Evolutionary conservation across 331 rosid genomes (phyloP).

Genomic region (Malus hybrid): DNA sequence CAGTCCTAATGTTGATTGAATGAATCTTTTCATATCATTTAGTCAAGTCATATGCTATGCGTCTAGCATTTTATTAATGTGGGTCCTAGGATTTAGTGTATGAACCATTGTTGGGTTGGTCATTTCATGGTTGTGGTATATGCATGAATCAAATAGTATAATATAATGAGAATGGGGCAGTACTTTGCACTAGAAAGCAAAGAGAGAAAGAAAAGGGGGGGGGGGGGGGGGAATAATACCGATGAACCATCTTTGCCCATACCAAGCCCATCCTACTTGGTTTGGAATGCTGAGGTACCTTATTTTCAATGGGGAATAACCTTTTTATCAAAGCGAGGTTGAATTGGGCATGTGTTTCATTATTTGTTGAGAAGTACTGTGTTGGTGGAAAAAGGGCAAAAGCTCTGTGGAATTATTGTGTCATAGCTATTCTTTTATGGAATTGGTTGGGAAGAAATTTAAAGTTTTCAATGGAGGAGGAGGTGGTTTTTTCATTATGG

Average conservation of each 20-base stretch:
- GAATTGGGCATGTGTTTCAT: neutral
- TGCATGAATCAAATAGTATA: neutral
- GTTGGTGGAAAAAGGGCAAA: neutral
- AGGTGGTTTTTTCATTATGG: neutral
- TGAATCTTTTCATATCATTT: neutral
- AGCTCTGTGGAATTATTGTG: neutral
- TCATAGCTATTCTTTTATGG: neutral
- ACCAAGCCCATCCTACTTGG: too few relatives aligned
- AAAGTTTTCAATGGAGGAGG: neutral
- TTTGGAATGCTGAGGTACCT: too few relatives aligned
- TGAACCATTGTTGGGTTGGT: neutral
- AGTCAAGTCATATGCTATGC: neutral
- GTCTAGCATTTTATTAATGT: neutral
- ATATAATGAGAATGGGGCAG: neutral
- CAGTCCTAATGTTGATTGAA: neutral
- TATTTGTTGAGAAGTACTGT: neutral
- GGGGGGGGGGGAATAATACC: neutral
- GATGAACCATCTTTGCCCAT: neutral
- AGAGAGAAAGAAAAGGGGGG: too few relatives aligned
- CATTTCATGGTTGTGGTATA: neutral
- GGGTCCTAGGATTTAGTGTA: neutral
- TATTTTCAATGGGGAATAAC: neutral
- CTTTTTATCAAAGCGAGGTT: neutral
- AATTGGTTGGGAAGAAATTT: neutral
- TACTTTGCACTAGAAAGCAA: too few relatives aligned